phyloP scores from a whole-genome alignment of 176 grass and related monocot species.

The Saccharum spontaneum region DNA sequence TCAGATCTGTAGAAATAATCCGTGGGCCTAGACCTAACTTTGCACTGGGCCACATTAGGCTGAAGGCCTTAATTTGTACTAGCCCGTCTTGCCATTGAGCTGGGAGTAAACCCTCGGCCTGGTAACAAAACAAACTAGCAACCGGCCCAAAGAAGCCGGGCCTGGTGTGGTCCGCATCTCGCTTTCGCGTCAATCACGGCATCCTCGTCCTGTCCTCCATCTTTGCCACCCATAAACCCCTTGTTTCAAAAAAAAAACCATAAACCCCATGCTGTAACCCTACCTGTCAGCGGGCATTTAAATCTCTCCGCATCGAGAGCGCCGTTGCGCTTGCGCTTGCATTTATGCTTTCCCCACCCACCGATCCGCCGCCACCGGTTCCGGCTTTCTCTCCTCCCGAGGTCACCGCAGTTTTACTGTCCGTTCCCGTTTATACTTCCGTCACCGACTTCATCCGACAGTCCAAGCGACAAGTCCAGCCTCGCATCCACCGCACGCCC shows the following conservation, averaged over 20 bases:
- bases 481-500: conserved; percentile 4
- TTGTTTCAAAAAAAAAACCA: no score
- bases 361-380: neutral
- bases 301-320: neutral
- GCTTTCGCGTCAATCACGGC: neutral
- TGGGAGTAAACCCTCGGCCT: neutral
- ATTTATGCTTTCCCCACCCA: conserved; percentile 29
- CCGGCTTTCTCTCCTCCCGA: neutral
- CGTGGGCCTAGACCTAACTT: neutral
- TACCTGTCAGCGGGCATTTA: conserved; percentile 1
- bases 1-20: neutral
- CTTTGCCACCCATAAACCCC: no score
- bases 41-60: neutral
- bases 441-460: conserved; percentile 4
- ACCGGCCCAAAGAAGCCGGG: neutral
- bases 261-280: neutral
- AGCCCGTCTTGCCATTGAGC: neutral
- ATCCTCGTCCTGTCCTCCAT: neutral
- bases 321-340: neutral
- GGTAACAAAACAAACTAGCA: neutral
- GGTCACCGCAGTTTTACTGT: neutral
- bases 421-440: neutral
- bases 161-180: neutral
- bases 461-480: neutral
- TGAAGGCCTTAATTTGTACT: neutral